Conservation (phyloP, 352 stramenopile genomes). For the Phytophthora pistaciae region DNA sequence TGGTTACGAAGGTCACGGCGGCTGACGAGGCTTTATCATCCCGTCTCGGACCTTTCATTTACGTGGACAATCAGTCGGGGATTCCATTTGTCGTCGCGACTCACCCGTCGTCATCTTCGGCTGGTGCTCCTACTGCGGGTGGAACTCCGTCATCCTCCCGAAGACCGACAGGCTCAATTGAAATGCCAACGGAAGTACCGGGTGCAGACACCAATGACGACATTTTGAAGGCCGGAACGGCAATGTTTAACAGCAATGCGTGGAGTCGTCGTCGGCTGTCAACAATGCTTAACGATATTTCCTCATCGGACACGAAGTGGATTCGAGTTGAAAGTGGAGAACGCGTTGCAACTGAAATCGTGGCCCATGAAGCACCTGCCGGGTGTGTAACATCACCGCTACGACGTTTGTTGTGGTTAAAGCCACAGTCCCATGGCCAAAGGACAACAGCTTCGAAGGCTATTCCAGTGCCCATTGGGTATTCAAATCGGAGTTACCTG, state of each 20-base stretch:
- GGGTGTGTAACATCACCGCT: constrained; percentile 83
- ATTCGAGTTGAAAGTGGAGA: constrained; percentile 71
- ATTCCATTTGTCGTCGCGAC: constrained; percentile 86
- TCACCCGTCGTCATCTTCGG: constrained; percentile 49
- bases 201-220: constrained; percentile 49
- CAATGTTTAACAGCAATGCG: constrained; percentile 59
- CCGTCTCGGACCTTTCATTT: constrained; percentile 83
- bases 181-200: constrained; percentile 64
- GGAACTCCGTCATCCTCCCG: constrained; percentile 35
- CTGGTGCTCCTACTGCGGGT: constrained; percentile 10
- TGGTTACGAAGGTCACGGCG: constrained; percentile 74
- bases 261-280: constrained; percentile 76
- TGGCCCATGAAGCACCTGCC: constrained; percentile 85
- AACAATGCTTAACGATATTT: constrained; percentile 82
- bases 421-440: constrained; percentile 66
- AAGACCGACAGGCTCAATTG: constrained; percentile 51
- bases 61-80: constrained; percentile 88
- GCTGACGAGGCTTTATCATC: constrained; percentile 48
- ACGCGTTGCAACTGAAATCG: constrained; percentile 76
- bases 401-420: constrained; percentile 79
- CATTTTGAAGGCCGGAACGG: constrained; percentile 51
- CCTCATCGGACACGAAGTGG: constrained; percentile 75
- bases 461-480: constrained; percentile 88
- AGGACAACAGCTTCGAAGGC: constrained; percentile 58
- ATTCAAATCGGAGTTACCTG: constrained; percentile 88